Base-by-base conservation (phyloP, 2,329 filamentous ascomycete species). In the Colletotrichum sp. region DNA sequence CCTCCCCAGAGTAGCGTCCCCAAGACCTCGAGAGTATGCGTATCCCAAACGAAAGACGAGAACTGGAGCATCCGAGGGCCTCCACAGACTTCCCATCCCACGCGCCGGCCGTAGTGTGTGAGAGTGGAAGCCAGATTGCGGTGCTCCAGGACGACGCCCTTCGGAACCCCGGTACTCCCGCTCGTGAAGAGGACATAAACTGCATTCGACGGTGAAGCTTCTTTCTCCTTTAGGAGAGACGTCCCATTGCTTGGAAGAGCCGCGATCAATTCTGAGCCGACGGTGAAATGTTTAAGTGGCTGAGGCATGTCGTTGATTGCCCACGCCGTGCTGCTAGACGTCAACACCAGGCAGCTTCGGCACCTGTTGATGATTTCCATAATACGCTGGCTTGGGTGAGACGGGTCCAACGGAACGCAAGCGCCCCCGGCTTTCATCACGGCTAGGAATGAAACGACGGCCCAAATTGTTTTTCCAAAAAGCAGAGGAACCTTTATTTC, bases 391-490 rank as follows among this genome's bases (percentile, higher is more conserved):
- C 39, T 39, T 16, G 67, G 52, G 34, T 62, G 22, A n/a, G 30
- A 60, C 28, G 79, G 79, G 55, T 84, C 82, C 15, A 84, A 71
- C 12, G 80, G 79, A 4, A 82, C 81, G 48, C 82, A 82, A 5
- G 79, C 81, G 10, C 79, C 82, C 7, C 83, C 83, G 4, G 82
- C 75, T 70, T 82, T 83, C 72, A 83, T 78, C 10, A 83, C 67
- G 8, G 77, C 82, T 1, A 84, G 32, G 44, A 83, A 79, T 2
- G 79, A 79, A 7, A 83, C 79, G 7, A 80, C 48, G 18, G 80
- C 75, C 78, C 77, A 80, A 8, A 63, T 72, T 2, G 80, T 81
- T 70, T 82, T 83, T 13, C 80, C 79, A 28, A 80, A 80, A 30
- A 77, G 81, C 2, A 84, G 62, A 4, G 78, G 78, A 1, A 83